Evolutionary conservation across 2,329 filamentous ascomycete species (phyloP).

Genomic region (Septoria linicola): DNA sequence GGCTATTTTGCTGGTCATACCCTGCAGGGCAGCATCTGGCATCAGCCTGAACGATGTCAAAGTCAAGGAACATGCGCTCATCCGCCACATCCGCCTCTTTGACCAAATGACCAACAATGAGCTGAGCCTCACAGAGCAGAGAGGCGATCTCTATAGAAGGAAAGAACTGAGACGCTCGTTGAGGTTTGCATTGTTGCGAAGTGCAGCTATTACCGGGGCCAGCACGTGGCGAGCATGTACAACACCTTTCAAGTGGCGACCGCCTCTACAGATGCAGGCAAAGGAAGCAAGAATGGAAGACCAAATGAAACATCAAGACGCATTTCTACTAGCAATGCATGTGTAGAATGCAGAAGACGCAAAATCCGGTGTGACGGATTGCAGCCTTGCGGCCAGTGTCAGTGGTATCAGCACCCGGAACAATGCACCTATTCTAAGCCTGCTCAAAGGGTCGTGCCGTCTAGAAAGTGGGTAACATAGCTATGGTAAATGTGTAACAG

Average conservation of each 20-base stretch:
- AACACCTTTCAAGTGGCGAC: slow-evolving; percentile 44
- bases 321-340: slow-evolving; percentile 59
- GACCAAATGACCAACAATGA: too few relatives aligned
- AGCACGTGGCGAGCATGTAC: slow-evolving; percentile 39
- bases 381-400: slow-evolving; percentile 78
- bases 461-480: slow-evolving; percentile 63
- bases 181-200: too few relatives aligned
- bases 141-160: neutral
- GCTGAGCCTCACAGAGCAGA: neutral
- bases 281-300: slow-evolving; percentile 37
- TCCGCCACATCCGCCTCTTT: neutral
- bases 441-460: slow-evolving; percentile 71
- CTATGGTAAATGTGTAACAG: neutral
- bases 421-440: slow-evolving; percentile 80
- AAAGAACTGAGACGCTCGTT: neutral
- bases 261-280: slow-evolving; percentile 37
- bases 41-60: neutral
- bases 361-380: slow-evolving; percentile 83
- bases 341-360: slow-evolving; percentile 73
- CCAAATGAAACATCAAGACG: slow-evolving; percentile 42
- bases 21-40: neutral
- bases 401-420: slow-evolving; percentile 77
- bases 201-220: neutral
- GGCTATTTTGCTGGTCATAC: too few relatives aligned
- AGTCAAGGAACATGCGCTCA: neutral